Percentiles rank a stretch among this genome's conserved stretches.
These are phyloP conservation scores for Diaporthe sp. DNA, from an alignment of 2,329 filamentous ascomycete genomes.

Conservation along the genomic window DNA sequence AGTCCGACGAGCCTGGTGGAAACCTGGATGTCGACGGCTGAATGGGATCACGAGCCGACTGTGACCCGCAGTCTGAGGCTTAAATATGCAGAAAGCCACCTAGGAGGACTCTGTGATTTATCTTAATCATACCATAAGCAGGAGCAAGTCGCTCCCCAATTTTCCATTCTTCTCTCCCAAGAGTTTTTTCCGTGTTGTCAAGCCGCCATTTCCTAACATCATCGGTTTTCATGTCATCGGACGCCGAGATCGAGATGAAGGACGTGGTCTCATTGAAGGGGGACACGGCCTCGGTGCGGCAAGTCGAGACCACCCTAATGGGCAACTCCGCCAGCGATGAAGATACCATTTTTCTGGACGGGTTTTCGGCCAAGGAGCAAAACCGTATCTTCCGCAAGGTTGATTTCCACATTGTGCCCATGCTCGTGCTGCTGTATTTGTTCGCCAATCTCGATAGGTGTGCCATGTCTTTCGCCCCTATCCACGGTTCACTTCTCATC, in stretches of 20 bases:
- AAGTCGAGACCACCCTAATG: neutral
- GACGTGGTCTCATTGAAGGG: neutral
- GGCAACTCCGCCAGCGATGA: neutral
- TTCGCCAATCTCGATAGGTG: slow-evolving; percentile 19
- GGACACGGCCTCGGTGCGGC: neutral
- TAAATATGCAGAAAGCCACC: neutral
- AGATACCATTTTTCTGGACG: neutral
- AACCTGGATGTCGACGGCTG: neutral
- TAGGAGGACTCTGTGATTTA: neutral
- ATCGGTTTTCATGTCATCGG: neutral
- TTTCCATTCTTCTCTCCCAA: neutral
- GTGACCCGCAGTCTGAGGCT: neutral
- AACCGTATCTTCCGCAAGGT: slow-evolving; percentile 4
- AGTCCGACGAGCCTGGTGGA: neutral
- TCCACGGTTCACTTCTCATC: too few species aligned
- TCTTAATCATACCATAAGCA: too few species aligned
- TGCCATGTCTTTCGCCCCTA: neutral
- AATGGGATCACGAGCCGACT: neutral
- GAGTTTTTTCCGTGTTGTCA: neutral
- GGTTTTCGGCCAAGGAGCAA: slow-evolving; percentile 8
- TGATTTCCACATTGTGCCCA: slow-evolving; percentile 4
- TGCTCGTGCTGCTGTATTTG: slow-evolving; percentile 11
- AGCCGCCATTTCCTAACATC: neutral
- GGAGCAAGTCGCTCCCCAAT: too few species aligned
- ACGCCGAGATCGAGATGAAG: neutral